Evolutionary conservation across 78 protist genomes (phyloP), one percentile per base, ranked within the genome.

Genomic region (Isochrysis galbana): DNA sequence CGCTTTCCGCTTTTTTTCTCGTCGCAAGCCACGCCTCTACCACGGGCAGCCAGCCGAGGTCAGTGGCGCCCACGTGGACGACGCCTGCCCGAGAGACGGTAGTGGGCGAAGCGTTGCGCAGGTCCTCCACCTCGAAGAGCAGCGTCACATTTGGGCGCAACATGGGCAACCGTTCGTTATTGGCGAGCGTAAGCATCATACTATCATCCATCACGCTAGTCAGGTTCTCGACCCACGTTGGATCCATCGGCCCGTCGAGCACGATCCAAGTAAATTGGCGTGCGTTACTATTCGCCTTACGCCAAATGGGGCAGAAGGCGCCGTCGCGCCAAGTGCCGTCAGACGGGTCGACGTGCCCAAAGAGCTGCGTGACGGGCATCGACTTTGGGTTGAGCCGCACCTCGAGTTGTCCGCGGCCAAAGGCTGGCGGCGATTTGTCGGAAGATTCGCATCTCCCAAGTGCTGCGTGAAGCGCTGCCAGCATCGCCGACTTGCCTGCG

Each of bases 171-270:
- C 99, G 97, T 91, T 97, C 99, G 93, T 97, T 97, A 36, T 94
- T 80, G 38, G 96, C 98, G 41, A 97, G 96, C 44, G 99, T 97
- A 34, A 97, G 92, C 70, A 96, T 88, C 95, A 95, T 96, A 96
- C 97, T 97, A 93, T 97, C 99, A 93, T 97, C 99, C 98, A 97
- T 95, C 34, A 96, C 98, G 22, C 98, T 96, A 96, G 96, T 97
- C 94, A 97, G 83, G 36, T 97, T 94, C 93, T 97, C 99, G 89
- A 97, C 94, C 98, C 98, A 96, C 89, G 78, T 93, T 10, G 98
- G 77, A 47, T 97, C 98, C 51, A 97, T 93, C 93, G 95, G 96
- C 38, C 97, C 98, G 91, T 97, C 98, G 23, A 97, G 96, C 41
- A 97, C 87, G 44, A 97, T 86, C 97, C 97, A 97, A 86, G 95